These are phyloP conservation scores for Claviceps pazoutovae DNA, from an alignment of 2,329 filamentous ascomycete genomes.

Conservation along the genomic window DNA sequence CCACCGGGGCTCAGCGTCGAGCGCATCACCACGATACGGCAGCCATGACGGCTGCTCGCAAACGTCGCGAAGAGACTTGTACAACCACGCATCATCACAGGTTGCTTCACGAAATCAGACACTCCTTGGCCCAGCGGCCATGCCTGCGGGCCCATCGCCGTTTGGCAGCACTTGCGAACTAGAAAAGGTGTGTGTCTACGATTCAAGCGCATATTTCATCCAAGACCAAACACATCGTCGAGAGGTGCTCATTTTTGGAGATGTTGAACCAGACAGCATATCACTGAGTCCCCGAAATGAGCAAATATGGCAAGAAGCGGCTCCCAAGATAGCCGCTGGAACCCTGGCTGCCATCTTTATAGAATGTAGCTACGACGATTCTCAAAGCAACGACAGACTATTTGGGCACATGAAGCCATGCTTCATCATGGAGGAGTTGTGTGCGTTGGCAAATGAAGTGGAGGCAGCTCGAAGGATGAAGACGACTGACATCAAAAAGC, in stretches of 20 bases:
- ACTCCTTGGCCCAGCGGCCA: slow-evolving; percentile 18
- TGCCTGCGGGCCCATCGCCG: slow-evolving; percentile 13
- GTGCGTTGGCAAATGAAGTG: slow-evolving; percentile 57
- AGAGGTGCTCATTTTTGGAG: slow-evolving; percentile 87
- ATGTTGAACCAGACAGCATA: slow-evolving; percentile 83
- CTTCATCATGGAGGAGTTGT: slow-evolving; percentile 69
- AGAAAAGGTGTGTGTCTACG: slow-evolving; percentile 54
- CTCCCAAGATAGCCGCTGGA: slow-evolving; percentile 64
- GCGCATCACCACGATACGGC: slow-evolving; percentile 34
- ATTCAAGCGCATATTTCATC: slow-evolving; percentile 90
- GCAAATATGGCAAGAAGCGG: slow-evolving; percentile 78
- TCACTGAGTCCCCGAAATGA: slow-evolving; percentile 69
- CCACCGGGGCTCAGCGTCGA: slow-evolving; percentile 44
- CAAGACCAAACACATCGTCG: slow-evolving; percentile 54
- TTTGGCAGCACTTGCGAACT: slow-evolving; percentile 17
- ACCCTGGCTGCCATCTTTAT: slow-evolving; percentile 74
- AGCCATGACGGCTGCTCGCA: slow-evolving; percentile 32
- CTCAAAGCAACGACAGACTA: slow-evolving; percentile 59
- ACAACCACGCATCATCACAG: slow-evolving; percentile 9
- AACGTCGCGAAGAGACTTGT: slow-evolving; percentile 15
- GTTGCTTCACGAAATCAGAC: slow-evolving; percentile 10
- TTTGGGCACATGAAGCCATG: slow-evolving; percentile 82
- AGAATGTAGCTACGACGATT: slow-evolving; percentile 86
- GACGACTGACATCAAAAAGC: slow-evolving; percentile 38
- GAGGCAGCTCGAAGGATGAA: slow-evolving; percentile 30